Percentiles rank a stretch among this genome's conserved stretches.
phyloP scores from a whole-genome alignment of 192 early-diverging fungal genomes.

The Coemansia sp. region DNA sequence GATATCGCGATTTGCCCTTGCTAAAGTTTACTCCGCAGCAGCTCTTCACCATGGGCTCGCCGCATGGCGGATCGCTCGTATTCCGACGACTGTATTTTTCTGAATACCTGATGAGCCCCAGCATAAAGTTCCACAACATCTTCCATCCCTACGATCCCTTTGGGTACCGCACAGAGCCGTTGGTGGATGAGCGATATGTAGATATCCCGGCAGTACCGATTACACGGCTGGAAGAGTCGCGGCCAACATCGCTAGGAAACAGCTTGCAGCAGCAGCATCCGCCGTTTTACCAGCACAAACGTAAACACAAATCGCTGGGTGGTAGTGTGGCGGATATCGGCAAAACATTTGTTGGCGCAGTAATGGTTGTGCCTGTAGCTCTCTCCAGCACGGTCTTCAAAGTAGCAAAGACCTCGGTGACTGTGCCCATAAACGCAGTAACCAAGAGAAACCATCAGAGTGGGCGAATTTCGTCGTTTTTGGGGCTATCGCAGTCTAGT shows the following conservation, averaged over 20 bases:
- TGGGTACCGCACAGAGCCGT: slow-evolving; percentile 69
- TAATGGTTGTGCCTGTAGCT: slow-evolving; percentile 21
- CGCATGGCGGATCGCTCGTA: slow-evolving; percentile 60
- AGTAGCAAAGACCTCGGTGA: slow-evolving; percentile 21
- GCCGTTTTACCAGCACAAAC: not conserved
- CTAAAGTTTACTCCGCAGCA: slow-evolving; percentile 29
- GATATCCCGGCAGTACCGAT: slow-evolving; percentile 54
- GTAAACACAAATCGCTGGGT: slow-evolving; percentile 14
- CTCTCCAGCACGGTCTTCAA: slow-evolving; percentile 22
- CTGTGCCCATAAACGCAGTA: slow-evolving; percentile 12
- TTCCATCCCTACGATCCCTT: slow-evolving; percentile 76
- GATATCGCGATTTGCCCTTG: slow-evolving; percentile 20
- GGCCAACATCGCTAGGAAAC: not conserved
- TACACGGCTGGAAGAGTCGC: not conserved
- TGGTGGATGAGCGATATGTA: slow-evolving; percentile 55
- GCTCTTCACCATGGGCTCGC: slow-evolving; percentile 37
- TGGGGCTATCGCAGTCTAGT: slow-evolving; percentile 1
- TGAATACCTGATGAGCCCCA: slow-evolving; percentile 52
- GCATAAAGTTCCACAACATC: slow-evolving; percentile 65
- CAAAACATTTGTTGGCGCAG: slow-evolving; percentile 26
- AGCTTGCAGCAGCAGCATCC: not conserved
- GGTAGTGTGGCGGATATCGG: slow-evolving; percentile 30
- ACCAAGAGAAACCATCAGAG: not conserved
- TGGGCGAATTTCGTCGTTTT: slow-evolving; percentile 2
- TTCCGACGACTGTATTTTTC: slow-evolving; percentile 59